Evolutionary conservation across 495 filamentous ascomycete genomes (phyloP), one percentile per base, ranked within the genome.

Genomic region (Hypoxylon perforatum): DNA sequence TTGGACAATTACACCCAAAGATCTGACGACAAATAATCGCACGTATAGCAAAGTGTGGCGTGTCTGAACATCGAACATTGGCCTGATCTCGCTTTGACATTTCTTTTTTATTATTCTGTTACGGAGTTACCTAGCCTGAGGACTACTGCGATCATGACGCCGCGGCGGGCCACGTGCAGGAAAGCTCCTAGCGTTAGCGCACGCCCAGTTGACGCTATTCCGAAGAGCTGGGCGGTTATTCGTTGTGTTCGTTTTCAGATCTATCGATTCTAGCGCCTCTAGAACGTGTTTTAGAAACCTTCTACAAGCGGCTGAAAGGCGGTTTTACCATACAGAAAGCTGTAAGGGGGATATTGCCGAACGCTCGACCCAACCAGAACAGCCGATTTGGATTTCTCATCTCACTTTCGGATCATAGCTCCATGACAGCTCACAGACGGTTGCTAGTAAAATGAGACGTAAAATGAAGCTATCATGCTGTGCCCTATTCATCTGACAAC

Each of bases 231-330:
- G 42, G 48, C 54, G 33, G 39, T 14, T 47, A 54, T 18, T 45
- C 12, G 46, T 45, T 17, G 42, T 60, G 50, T 22, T 60, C 60
- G 60, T 33, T 54, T 69, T 41, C 22, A 69, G 60, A 64, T 64
- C 44, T 63, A 61, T 69, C 65, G 54, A 63, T 57, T 55, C 48
- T 69, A 69, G 60, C 39, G 60, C 18, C 42, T 22, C 22, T 52
- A 54, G 33, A 67, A 47, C 36, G 38, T 14, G 4, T 38, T 38
- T 54, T 56, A 57, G 49, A 56, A 50, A 22, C 36, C 30, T 35
- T 58, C 41, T 21, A 18, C 49, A 14, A 51, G 54, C 23, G 55
- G 54, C 44, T 51, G 42, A 51, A 15, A 57, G 9, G 5, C 19
- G 14, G 50, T 33, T 47, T 19, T 7, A 55, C 51, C 18, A 22